Evolutionary conservation across 306 rosid species (phyloP), one percentile per base, ranked within the genome.

Genomic region (Astragalus membranaceus): DNA sequence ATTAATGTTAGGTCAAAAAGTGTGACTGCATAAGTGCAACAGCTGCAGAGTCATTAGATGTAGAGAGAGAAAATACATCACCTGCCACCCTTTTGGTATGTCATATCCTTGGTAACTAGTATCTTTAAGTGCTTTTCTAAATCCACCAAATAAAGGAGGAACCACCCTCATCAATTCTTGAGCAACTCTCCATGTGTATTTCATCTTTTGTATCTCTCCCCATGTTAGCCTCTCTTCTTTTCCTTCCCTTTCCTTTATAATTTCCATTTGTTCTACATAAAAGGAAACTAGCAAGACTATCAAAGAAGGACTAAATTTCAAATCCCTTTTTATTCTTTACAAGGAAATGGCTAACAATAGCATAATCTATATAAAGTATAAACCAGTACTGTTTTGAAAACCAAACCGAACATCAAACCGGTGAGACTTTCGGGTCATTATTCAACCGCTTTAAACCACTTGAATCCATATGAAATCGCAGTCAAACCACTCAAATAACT

Each of bases 41-140:
- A n/a, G n/a, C n/a, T 23, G 26, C 26, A 23, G 26, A 23, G 26
- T 2, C 26, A 23, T 23, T 26, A 26, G 30, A 26, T 26, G 3
- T 3, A 3, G 39, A 5, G 39, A 5, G 7, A 7, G 32, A 10
- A 0, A 16, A 14, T 37, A 52, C 30, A 23, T 13, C 20, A 6
- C 89, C 87, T 75, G 83, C 89, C 85, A 85, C 64, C 87, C 89
- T 70, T 80, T 80, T 37, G 85, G 89, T 47, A 82, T 85, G 64
- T 75, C 85, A 64, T 80, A 85, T 20, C 87, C 87, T 71, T 67
- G 51, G 4, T 44, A 82, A 61, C 69, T 62, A 30, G 58, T 80
- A 77, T 80, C 83, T 67, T 77, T 71, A 56, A 80, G 70, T 67
- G 82, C 70, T 80, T 72, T 82, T 35, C 85, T 80, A 33, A 82